Base-by-base conservation (phyloP, 116 monocot species). In the Zostera marina region DNA sequence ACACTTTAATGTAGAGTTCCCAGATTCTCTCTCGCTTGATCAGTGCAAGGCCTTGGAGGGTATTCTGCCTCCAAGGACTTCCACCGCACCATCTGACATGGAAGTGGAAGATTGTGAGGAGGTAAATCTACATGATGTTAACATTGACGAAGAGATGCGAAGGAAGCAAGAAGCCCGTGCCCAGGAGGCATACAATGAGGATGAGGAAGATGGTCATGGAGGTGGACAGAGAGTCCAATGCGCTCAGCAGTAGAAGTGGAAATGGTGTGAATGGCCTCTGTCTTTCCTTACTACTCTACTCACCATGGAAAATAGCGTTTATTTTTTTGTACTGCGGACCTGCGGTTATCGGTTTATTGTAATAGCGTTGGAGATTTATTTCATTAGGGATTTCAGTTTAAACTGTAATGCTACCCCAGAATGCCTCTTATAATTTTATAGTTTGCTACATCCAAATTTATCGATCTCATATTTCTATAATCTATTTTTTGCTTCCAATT, bases 81-180 rank as follows among this genome's bases (percentile, higher is more conserved):
- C 59, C 2, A 70, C 76, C 0, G 77, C 80, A 70, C 68, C 85
- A 48, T 82, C 80, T 0, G 96, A 89, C 70, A 96, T 96, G 96
- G 96, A 96, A 63, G 61, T 96, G 0, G 96, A 96, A 24, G 96
- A 96, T 53, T 96, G 89, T 14, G 96, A 96, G 73, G 96, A 96
- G 74, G 89, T 89, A 0, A 96, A 82, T 0, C 55, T 85, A 53
- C 81, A 96, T 22, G 89, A 96, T 58, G 96, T 96, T 6, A 89
- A 96, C 76, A 96, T 96, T 1, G 89, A 89, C 48, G 96, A 96
- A 56, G 96, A 96, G 76, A 74, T 96, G 96, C 62, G 85, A 16
- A 73, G 96, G 78, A 89, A 89, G 74, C 84, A 73, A 61, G 53
- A 87, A 43, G 68, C 78, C 2, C 76, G 72, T 11, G 64, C 71